phyloP scores from a whole-genome alignment of 2,329 filamentous ascomycete species.

The Beauveria asiatica region DNA sequence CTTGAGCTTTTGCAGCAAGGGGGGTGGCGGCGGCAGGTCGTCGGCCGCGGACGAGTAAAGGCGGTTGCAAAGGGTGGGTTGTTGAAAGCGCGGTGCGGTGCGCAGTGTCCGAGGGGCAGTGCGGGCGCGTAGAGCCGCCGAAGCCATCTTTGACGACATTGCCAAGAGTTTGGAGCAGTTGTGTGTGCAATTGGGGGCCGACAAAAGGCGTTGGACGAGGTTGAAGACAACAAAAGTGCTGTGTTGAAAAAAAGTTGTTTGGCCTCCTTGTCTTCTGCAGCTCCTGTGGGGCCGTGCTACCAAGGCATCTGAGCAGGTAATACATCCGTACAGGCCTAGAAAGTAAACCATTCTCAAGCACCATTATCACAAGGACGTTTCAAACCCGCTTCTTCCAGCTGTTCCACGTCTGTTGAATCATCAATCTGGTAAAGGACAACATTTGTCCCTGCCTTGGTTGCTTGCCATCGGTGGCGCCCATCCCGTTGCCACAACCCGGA shows the following conservation, averaged over 20 bases:
- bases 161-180: no score
- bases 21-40: conserved; percentile 24
- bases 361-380: no score
- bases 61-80: background rate
- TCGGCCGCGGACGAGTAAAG: conserved; percentile 1
- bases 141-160: conserved; percentile 2
- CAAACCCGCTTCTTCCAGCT: no score
- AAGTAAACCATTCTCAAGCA: no score
- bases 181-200: background rate
- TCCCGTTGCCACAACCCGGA: no score
- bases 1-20: conserved; percentile 46
- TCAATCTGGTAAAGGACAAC: no score
- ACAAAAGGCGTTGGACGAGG: background rate
- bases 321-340: no score
- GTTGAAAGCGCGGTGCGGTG: background rate
- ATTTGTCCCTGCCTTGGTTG: no score
- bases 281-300: conserved; percentile 1
- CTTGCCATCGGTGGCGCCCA: no score
- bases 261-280: background rate
- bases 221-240: background rate
- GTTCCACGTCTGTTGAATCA: no score
- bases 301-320: no score
- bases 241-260: background rate
- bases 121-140: conserved; percentile 1
- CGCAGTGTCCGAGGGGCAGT: background rate